Evolutionary conservation across 164 flowering plant genomes (phyloP).

Genomic region (Magnolia kwangsiensis): DNA sequence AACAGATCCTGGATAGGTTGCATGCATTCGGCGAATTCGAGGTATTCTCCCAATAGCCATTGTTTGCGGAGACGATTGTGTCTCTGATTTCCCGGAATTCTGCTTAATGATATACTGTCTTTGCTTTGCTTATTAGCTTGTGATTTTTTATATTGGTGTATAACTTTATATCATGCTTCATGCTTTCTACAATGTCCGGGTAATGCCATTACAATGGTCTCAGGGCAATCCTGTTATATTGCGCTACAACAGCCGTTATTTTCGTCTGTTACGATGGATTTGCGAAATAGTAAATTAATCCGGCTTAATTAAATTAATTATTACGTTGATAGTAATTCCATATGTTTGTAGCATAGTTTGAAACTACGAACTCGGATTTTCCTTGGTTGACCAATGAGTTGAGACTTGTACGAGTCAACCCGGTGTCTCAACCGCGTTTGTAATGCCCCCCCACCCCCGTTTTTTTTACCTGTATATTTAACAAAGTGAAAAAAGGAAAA

Average conservation of each 20-base stretch:
- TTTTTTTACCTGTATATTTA: too few species aligned
- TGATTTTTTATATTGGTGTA: neutral
- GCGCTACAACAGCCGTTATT: too few species aligned
- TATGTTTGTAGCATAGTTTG: too few species aligned
- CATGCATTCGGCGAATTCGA: slow-evolving; percentile 87
- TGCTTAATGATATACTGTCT: neutral
- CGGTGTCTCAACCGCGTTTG: too few species aligned
- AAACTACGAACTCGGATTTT: too few species aligned
- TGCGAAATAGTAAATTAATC: neutral
- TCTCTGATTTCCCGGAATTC: neutral
- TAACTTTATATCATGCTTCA: neutral
- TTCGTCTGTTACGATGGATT: neutral
- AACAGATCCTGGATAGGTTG: slow-evolving; percentile 37
- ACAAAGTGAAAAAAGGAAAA: too few species aligned
- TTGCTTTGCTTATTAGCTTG: neutral
- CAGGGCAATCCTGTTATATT: too few species aligned
- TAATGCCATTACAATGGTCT: too few species aligned
- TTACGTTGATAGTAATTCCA: too few species aligned
- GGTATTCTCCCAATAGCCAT: slow-evolving; percentile 33
- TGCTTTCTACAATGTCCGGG: neutral
- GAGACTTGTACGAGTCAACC: too few species aligned
- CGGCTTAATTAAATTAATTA: neutral
- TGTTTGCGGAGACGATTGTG: neutral
- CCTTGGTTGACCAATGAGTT: too few species aligned
- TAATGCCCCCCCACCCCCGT: too few species aligned